phyloP scores from a whole-genome alignment of 768 basidiomycete genomes.

The Sarcodon sp. region DNA sequence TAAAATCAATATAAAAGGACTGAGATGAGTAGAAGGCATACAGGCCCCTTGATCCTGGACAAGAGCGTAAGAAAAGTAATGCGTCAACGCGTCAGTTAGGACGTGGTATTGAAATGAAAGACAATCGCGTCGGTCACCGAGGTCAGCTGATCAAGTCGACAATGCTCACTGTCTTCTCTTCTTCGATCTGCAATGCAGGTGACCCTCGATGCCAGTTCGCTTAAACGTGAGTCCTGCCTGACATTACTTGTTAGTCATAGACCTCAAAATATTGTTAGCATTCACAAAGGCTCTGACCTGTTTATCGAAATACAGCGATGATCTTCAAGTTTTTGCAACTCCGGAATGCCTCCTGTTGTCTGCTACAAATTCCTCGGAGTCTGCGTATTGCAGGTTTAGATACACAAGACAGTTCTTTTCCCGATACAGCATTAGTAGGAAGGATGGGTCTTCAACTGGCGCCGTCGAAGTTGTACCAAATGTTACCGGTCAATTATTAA shows the following conservation, averaged over 20 bases:
- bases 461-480: conserved; percentile 23
- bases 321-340: conserved; percentile 57
- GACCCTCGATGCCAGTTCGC: conserved; percentile 44
- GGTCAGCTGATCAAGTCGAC: too few relatives aligned
- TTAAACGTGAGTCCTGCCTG: conserved; percentile 27
- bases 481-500: conserved; percentile 54
- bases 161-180: too few relatives aligned
- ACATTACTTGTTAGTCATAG: not conserved
- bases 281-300: conserved; percentile 67
- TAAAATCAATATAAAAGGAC: too few relatives aligned
- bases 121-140: too few relatives aligned
- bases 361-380: conserved; percentile 67
- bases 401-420: conserved; percentile 60
- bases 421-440: conserved; percentile 35
- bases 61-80: too few relatives aligned
- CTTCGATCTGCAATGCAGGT: conserved; percentile 40
- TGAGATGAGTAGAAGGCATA: too few relatives aligned
- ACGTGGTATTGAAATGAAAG: too few relatives aligned
- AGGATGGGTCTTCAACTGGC: conserved; percentile 10
- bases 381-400: conserved; percentile 73
- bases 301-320: conserved; percentile 74
- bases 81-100: too few relatives aligned
- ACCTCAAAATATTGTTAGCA: conserved; percentile 26
- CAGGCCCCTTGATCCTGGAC: too few relatives aligned
- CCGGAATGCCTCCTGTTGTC: conserved; percentile 50